Evolutionary conservation across 2,329 filamentous ascomycete species (phyloP).

Genomic region (Xylaria sp.): DNA sequence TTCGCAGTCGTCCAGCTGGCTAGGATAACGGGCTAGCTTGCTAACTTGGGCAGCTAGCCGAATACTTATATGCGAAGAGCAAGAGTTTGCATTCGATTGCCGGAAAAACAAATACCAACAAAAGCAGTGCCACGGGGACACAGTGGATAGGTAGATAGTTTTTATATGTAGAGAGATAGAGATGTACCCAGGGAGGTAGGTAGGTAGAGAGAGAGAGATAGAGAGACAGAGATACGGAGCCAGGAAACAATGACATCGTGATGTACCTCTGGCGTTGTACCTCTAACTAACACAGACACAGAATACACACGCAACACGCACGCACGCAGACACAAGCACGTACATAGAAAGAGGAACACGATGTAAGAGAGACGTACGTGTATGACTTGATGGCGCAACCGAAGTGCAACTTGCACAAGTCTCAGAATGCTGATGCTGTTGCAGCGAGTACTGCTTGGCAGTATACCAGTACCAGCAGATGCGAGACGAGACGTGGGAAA

Average conservation of each 20-base stretch:
- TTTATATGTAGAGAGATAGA: constrained; percentile 6
- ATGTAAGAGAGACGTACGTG: constrained; percentile 12
- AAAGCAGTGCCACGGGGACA: constrained; percentile 29
- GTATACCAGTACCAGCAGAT: too few species aligned
- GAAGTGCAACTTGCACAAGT: constrained; percentile 15
- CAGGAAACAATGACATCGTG: constrained; percentile 20
- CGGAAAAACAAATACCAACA: background rate
- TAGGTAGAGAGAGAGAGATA: constrained; percentile 18
- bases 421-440: constrained; percentile 1
- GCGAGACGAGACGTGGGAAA: constrained; percentile 19
- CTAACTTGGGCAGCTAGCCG: background rate
- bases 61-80: constrained; percentile 6
- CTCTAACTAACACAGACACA: background rate
- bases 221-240: constrained; percentile 7
- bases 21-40: background rate
- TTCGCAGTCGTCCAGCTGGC: constrained; percentile 3
- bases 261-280: constrained; percentile 26
- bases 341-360: background rate
- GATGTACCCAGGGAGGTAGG: constrained; percentile 27
- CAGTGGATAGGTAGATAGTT: constrained; percentile 31
- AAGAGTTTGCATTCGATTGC: constrained; percentile 6
- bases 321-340: background rate
- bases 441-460: background rate
- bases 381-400: constrained; percentile 29
- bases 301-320: background rate